phyloP scores from a whole-genome alignment of 2,329 filamentous ascomycete genomes.

The Trichoderma pleuroti region DNA sequence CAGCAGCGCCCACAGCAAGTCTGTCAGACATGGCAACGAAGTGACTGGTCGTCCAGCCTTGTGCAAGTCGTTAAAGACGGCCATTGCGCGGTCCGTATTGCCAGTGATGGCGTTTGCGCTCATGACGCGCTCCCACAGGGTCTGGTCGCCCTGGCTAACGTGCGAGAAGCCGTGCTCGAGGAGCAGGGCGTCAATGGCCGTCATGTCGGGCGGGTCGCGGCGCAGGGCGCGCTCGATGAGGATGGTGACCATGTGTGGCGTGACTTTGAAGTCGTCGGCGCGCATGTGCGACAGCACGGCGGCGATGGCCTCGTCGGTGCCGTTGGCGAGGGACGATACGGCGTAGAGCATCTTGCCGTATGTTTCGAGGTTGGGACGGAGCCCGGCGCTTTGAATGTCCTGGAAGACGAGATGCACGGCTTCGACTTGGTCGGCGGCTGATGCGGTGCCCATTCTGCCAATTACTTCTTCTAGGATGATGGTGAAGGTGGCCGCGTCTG shows the following conservation, averaged over 20 bases:
- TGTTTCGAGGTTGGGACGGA: conserved; percentile 58
- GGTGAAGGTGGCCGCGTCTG: conserved; percentile 69
- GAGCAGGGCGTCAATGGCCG: conserved; percentile 58
- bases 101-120: conserved; percentile 60
- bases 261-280: conserved; percentile 48
- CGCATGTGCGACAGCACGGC: conserved; percentile 63
- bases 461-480: conserved; percentile 63
- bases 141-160: conserved; percentile 46
- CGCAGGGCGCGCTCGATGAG: conserved; percentile 66
- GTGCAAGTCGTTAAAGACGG: conserved; percentile 45
- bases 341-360: conserved; percentile 68
- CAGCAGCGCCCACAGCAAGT: conserved; percentile 39
- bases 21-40: conserved; percentile 41
- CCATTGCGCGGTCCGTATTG: conserved; percentile 48
- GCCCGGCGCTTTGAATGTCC: conserved; percentile 54
- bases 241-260: conserved; percentile 69
- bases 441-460: conserved; percentile 37
- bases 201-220: conserved; percentile 54
- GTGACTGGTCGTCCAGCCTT: conserved; percentile 39
- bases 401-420: conserved; percentile 53
- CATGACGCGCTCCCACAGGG: conserved; percentile 69
- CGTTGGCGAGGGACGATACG: conserved; percentile 34
- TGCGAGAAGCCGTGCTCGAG: conserved; percentile 47
- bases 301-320: conserved; percentile 49
- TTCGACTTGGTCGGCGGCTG: conserved; percentile 48